phyloP scores from a whole-genome alignment of 768 basidiomycete genomes.

The Cantharellus anzutake region DNA sequence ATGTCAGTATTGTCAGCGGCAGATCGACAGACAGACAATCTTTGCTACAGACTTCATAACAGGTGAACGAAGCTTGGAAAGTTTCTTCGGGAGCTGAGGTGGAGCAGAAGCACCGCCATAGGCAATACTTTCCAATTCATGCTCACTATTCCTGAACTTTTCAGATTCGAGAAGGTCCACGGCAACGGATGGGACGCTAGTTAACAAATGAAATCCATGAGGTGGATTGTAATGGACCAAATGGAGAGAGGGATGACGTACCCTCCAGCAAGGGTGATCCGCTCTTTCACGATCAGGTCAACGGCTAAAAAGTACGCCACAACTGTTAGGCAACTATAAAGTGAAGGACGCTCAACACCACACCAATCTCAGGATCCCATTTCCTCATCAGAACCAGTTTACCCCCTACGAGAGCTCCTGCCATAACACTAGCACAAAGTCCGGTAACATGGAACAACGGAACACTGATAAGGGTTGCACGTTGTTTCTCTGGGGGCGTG shows the following conservation, averaged over 20 bases:
- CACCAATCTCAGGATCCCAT: slow-evolving; percentile 39
- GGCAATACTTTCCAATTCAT: slow-evolving; percentile 10
- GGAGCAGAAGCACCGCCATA: slow-evolving; percentile 16
- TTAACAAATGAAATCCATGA: too few relatives aligned
- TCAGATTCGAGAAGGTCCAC: slow-evolving; percentile 24
- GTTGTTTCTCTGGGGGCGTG: neutral
- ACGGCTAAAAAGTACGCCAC: slow-evolving; percentile 1
- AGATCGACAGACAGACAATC: neutral
- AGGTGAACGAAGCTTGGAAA: neutral
- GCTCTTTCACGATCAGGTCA: slow-evolving; percentile 33
- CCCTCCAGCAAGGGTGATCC: slow-evolving; percentile 35
- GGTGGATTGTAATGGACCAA: too few relatives aligned
- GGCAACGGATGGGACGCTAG: slow-evolving; percentile 38
- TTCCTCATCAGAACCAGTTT: slow-evolving; percentile 37
- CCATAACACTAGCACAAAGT: slow-evolving; percentile 27
- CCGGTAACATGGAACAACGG: slow-evolving; percentile 55
- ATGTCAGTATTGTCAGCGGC: neutral
- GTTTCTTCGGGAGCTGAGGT: slow-evolving; percentile 7
- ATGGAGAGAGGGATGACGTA: neutral
- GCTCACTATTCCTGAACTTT: neutral
- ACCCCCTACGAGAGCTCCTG: slow-evolving; percentile 21
- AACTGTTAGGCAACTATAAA: neutral
- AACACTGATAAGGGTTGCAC: neutral
- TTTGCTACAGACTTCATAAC: neutral
- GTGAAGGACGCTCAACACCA: neutral